Conservation (phyloP, 352 stramenopile genomes). For the Phytopythium aichiense region DNA sequence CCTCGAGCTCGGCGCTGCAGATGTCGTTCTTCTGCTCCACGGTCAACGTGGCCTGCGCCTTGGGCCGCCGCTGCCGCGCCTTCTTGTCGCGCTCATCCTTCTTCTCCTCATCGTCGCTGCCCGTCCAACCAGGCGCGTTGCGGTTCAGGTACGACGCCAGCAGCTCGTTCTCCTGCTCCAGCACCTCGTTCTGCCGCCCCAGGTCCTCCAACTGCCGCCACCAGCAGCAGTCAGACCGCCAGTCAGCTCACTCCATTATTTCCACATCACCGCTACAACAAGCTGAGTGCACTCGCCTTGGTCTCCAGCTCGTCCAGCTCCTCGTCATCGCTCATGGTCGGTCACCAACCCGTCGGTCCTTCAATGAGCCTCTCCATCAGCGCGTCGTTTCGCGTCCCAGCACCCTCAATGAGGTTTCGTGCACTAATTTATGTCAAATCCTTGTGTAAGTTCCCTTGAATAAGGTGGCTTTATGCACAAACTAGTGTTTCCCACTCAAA, state of each 20-base stretch:
- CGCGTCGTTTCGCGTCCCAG: conserved; percentile 24
- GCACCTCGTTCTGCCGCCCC: conserved; percentile 81
- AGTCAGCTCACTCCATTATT: background rate
- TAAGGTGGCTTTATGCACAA: background rate
- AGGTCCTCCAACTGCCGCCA: conserved; percentile 67
- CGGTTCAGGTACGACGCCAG: conserved; percentile 83
- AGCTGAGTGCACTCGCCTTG: conserved; percentile 26
- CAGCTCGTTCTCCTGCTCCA: conserved; percentile 90
- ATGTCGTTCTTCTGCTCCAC: conserved; percentile 94
- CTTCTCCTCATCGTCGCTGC: conserved; percentile 72
- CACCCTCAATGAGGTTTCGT: background rate
- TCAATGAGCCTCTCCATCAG: background rate
- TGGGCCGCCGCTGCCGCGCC: conserved; percentile 43
- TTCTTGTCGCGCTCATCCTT: conserved; percentile 48
- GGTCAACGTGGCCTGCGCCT: conserved; percentile 68
- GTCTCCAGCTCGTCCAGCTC: conserved; percentile 72
- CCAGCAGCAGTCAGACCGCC: background rate
- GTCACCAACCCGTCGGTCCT: background rate
- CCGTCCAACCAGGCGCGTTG: conserved; percentile 36
- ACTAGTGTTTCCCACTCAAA: background rate
- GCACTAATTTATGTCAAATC: background rate
- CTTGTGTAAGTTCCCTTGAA: background rate
- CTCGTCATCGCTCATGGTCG: conserved; percentile 55
- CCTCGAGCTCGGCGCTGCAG: conserved; percentile 83
- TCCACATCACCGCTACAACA: too few species aligned